These are phyloP conservation scores for Arthromyces matolae DNA, from an alignment of 768 basidiomycete species.

Conservation along the genomic window DNA sequence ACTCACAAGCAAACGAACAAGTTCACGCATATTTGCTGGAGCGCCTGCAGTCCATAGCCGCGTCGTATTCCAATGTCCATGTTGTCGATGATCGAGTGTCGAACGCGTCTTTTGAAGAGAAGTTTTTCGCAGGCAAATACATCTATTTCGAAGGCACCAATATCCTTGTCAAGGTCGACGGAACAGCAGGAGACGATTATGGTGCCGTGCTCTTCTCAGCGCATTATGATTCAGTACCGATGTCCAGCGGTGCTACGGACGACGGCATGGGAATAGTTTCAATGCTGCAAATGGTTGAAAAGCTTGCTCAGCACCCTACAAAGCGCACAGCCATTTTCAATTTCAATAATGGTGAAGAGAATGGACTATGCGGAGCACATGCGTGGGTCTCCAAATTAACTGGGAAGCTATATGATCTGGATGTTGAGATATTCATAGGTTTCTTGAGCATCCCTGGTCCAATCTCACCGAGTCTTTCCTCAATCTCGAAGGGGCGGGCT, in stretches of 20 bases:
- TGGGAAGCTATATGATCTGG: not conserved
- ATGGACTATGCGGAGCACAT: slow-evolving; percentile 70
- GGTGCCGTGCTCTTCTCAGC: slow-evolving; percentile 70
- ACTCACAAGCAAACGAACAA: slow-evolving; percentile 71
- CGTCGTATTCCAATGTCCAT: slow-evolving; percentile 41
- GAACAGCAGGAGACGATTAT: slow-evolving; percentile 34
- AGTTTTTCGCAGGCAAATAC: slow-evolving; percentile 63
- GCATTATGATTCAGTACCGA: slow-evolving; percentile 80
- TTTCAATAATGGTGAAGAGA: slow-evolving; percentile 84
- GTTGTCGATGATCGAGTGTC: slow-evolving; percentile 44
- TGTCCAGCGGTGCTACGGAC: slow-evolving; percentile 72
- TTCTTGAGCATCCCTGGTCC: slow-evolving; percentile 74
- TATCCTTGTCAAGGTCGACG: slow-evolving; percentile 61
- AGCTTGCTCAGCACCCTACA: slow-evolving; percentile 28
- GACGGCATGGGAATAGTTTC: slow-evolving; percentile 32
- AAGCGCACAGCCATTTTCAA: slow-evolving; percentile 70
- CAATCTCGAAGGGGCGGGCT: slow-evolving; percentile 79
- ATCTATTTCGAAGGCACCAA: slow-evolving; percentile 70
- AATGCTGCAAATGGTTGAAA: slow-evolving; percentile 43
- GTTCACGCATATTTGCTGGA: slow-evolving; percentile 58
- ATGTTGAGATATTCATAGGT: slow-evolving; percentile 35
- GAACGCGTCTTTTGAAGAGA: slow-evolving; percentile 25
- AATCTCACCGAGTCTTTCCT: slow-evolving; percentile 63
- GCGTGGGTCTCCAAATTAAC: slow-evolving; percentile 32
- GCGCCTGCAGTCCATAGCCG: slow-evolving; percentile 47